Conservation (phyloP, 768 basidiomycete genomes). For the Boletus speciosus region DNA sequence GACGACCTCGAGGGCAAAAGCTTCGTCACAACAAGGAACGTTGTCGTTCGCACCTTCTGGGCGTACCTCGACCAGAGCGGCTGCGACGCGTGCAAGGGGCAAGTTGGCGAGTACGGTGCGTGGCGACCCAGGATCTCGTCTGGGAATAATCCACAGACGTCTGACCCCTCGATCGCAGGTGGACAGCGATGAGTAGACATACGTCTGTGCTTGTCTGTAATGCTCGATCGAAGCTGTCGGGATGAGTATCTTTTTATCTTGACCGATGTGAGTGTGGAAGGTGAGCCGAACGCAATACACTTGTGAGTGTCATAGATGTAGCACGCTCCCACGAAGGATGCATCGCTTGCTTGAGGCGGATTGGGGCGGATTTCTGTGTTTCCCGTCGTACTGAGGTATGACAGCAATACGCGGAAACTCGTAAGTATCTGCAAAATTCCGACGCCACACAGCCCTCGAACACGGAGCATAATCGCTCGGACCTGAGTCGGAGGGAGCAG, state of each 20-base stretch:
- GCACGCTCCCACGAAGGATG: neutral
- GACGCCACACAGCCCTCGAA: neutral
- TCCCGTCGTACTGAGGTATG: neutral
- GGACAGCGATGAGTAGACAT: constrained; percentile 29
- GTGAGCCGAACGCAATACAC: neutral
- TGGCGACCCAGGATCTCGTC: neutral
- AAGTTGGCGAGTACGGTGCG: constrained; percentile 51
- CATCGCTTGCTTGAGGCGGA: neutral
- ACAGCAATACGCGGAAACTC: neutral
- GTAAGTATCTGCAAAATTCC: neutral
- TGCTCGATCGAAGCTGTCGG: neutral
- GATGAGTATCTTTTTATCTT: neutral
- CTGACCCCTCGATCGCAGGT: constrained; percentile 7
- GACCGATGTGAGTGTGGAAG: neutral
- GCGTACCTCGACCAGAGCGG: constrained; percentile 55
- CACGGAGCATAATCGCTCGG: neutral
- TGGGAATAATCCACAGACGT: neutral
- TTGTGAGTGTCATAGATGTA: neutral
- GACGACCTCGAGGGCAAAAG: constrained; percentile 33
- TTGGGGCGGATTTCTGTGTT: neutral
- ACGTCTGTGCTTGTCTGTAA: neutral
- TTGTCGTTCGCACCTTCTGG: constrained; percentile 62
- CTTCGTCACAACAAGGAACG: constrained; percentile 39
- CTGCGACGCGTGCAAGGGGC: constrained; percentile 64
- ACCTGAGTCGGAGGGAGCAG: neutral